Percentiles rank a stretch among this genome's conserved stretches.
Evolutionary conservation across 495 filamentous ascomycete species (phyloP).

Genomic region (Pyronema omphalodes): DNA sequence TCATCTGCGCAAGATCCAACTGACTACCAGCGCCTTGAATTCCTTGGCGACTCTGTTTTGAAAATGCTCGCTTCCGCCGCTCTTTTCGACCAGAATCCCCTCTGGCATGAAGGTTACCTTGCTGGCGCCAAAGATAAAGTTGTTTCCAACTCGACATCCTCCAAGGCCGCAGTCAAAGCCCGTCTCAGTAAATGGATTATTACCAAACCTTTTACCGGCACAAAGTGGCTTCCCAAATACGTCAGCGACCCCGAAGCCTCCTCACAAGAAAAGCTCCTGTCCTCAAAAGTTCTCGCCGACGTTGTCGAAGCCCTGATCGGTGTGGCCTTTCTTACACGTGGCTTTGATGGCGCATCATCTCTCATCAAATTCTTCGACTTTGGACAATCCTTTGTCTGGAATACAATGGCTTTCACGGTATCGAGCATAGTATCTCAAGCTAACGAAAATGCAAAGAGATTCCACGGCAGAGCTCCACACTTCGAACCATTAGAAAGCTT

Average conservation of each 20-base stretch:
- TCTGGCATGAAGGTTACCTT: conserved; percentile 66
- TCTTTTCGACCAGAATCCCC: conserved; percentile 43
- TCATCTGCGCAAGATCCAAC: conserved; percentile 39
- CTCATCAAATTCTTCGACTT: conserved; percentile 51
- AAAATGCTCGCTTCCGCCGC: conserved; percentile 55
- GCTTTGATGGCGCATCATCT: conserved; percentile 39
- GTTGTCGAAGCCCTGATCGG: conserved; percentile 78
- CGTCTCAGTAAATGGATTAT: conserved; percentile 62
- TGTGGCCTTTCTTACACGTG: conserved; percentile 55
- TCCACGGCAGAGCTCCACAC: neutral
- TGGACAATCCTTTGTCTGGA: conserved; percentile 47
- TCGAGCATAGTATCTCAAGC: conserved; percentile 24
- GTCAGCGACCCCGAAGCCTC: conserved; percentile 29
- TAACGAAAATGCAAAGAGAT: conserved; percentile 7
- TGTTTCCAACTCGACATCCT: conserved; percentile 55
- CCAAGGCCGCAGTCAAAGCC: conserved; percentile 38
- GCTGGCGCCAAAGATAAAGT: conserved; percentile 46
- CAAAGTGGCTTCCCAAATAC: conserved; percentile 53
- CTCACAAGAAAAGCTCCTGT: conserved; percentile 26
- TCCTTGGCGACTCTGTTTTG: conserved; percentile 72
- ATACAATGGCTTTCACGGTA: conserved; percentile 24
- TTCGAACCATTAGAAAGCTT: conserved; percentile 34
- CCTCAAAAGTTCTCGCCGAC: conserved; percentile 73
- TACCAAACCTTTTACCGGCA: conserved; percentile 43
- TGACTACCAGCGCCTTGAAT: conserved; percentile 79